Evolutionary conservation across 1,284 basidiomycete species (phyloP), one percentile per base, ranked within the genome.

Genomic region (Neotropicomus parvogracilis): DNA sequence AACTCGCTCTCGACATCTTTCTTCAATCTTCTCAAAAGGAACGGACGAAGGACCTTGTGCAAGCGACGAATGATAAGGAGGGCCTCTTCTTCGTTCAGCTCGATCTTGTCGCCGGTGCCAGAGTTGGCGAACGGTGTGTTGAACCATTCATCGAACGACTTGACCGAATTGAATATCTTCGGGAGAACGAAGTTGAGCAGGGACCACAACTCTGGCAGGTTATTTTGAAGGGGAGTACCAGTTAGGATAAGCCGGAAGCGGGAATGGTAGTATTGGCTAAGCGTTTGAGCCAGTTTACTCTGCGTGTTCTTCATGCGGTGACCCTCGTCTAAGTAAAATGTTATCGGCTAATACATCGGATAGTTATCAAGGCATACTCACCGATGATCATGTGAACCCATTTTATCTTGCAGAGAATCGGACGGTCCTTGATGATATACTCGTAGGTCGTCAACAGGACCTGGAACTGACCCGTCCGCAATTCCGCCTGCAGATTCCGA

Each of bases 141-240:
- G 79, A 99, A 99, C 97, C 97, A 99, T 67, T 99, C 97, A 65
- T 99, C 97, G 66, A 99, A 99, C 39, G 94, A 97, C 70, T 98
- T 97, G 59, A 98, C 95, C 4, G 95, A 99, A 75, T 99, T 99
- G 80, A 99, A 99, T 64, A 99, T 88, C 73, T 94, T 97, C 19
- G 97, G 97, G 16, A 99, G 76, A 40, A 95, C 95, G 66, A 99
- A 99, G 71, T 99, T 99, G 67, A 99, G 88, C 49, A 99, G 77
- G 2, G 97, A 85, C 97, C 97, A 99, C 34, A 99, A 74, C 70
- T 99, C 97, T 12, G 97, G 95, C 32, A 99, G 81, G 68, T 99
- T 99, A 77, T 99, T 99, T 70, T 98, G 95, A 16, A 99, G 79
- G 24, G 97, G 97, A 3, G 97, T 99, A 68, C 97, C 97, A 10